Evolutionary conservation across 495 filamentous ascomycete genomes (phyloP).

Genomic region (Penicillium egyptiacum): DNA sequence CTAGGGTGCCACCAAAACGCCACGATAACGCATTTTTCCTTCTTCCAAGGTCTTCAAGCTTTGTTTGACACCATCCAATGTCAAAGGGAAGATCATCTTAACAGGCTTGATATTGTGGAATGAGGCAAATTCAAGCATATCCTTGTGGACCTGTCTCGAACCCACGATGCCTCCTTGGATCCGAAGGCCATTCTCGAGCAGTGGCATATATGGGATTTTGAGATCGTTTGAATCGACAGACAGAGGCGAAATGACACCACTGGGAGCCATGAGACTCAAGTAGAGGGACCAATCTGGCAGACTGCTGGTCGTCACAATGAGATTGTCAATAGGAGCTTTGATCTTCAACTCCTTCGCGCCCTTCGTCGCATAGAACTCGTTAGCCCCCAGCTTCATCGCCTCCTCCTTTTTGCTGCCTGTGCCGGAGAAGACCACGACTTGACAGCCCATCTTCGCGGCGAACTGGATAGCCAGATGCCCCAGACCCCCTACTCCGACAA

Average conservation of each 20-base stretch:
- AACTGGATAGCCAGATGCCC: conserved; percentile 67
- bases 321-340: conserved; percentile 36
- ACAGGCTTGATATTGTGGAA: conserved; percentile 56
- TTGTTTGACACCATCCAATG: conserved; percentile 50
- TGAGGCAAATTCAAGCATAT: conserved; percentile 61
- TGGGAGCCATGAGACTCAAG: conserved; percentile 41
- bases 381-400: conserved; percentile 52
- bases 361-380: conserved; percentile 50
- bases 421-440: conserved; percentile 60
- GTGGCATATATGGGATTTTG: conserved; percentile 51
- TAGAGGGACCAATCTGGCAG: conserved; percentile 45
- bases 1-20: conserved; percentile 40
- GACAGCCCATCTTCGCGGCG: conserved; percentile 59
- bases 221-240: conserved; percentile 49
- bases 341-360: conserved; percentile 38
- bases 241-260: conserved; percentile 54
- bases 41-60: conserved; percentile 52
- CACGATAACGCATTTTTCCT: conserved; percentile 62
- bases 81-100: conserved; percentile 57
- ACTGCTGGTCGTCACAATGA: conserved; percentile 50
- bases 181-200: conserved; percentile 48
- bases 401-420: conserved; percentile 59
- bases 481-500: conserved; percentile 62
- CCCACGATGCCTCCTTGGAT: conserved; percentile 57
- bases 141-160: conserved; percentile 45